Conservation (phyloP, 495 filamentous ascomycete genomes). For the Penicillium lividum region DNA sequence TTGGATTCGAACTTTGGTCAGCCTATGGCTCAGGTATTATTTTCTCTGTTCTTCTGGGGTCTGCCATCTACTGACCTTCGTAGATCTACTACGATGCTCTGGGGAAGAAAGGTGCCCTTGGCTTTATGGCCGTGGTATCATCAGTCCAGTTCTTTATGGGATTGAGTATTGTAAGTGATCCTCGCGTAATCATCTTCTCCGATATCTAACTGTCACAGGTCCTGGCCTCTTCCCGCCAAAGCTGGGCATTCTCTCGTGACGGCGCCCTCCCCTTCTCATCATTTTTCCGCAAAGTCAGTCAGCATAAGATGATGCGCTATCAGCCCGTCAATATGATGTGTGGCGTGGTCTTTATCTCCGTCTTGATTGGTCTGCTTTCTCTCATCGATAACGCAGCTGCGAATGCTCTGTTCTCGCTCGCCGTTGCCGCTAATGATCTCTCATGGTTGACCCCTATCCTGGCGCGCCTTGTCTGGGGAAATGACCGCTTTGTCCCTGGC, state of each 20-base stretch:
- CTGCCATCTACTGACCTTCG: background rate
- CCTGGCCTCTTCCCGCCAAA: constrained; percentile 58
- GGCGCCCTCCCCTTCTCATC: constrained; percentile 61
- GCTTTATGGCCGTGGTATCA: constrained; percentile 45
- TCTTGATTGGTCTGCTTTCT: constrained; percentile 58
- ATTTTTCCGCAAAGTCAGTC: constrained; percentile 60
- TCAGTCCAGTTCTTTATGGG: constrained; percentile 51
- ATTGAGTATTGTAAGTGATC: constrained; percentile 36
- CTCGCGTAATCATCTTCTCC: background rate
- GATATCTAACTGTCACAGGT: constrained; percentile 25
- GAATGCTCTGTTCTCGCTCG: constrained; percentile 62
- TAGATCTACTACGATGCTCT: constrained; percentile 50
- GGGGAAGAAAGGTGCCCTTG: constrained; percentile 46
- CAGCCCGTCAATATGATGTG: constrained; percentile 64
- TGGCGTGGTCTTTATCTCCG: constrained; percentile 54
- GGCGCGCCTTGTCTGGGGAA: constrained; percentile 62
- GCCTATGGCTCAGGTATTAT: constrained; percentile 47
- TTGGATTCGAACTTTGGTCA: constrained; percentile 40
- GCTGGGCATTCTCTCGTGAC: constrained; percentile 63
- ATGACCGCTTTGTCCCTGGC: constrained; percentile 61
- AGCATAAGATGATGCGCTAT: constrained; percentile 48
- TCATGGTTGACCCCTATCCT: constrained; percentile 67
- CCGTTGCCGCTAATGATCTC: constrained; percentile 61
- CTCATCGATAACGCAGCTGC: constrained; percentile 61
- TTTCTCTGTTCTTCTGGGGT: background rate